Evolutionary conservation across 1,284 basidiomycete genomes (phyloP).

Genomic region (Pisolithus thermaeus): DNA sequence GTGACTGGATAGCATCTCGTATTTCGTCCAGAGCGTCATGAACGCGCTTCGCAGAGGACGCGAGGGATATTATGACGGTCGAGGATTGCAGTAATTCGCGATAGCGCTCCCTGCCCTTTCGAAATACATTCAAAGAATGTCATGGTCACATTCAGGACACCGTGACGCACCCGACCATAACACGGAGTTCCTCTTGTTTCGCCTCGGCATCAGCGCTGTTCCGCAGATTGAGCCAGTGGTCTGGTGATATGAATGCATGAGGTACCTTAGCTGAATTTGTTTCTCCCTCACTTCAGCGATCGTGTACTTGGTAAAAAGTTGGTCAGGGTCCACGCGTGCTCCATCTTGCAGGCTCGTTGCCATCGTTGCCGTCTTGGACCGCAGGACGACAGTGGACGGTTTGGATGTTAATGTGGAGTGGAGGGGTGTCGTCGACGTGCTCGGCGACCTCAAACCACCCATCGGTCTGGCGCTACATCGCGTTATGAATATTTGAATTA

Average conservation of each 20-base stretch:
- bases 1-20: constrained; percentile 44
- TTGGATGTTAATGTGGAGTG: constrained; percentile 6
- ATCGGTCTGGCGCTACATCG: neutral
- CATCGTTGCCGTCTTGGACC: constrained; percentile 9
- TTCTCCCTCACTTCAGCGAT: constrained; percentile 71
- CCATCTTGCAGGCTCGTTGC: constrained; percentile 17
- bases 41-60: constrained; percentile 60
- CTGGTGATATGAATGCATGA: neutral
- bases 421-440: constrained; percentile 3
- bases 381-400: constrained; percentile 14
- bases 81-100: constrained; percentile 90
- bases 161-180: constrained; percentile 89
- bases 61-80: constrained; percentile 76
- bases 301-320: constrained; percentile 70
- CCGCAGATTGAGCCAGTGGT: constrained; percentile 4
- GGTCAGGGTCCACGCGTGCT: constrained; percentile 60
- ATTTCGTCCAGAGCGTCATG: constrained; percentile 56
- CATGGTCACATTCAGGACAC: neutral
- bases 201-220: constrained; percentile 78
- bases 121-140: constrained; percentile 31
- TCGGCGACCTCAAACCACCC: constrained; percentile 6
- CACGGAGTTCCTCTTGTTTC: constrained; percentile 86
- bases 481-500: constrained; percentile 9
- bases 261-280: constrained; percentile 67
- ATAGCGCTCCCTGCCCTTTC: constrained; percentile 85